These are phyloP conservation scores for Coemansia sp. DNA, from an alignment of 192 early-diverging fungal genomes.

Conservation along the genomic window DNA sequence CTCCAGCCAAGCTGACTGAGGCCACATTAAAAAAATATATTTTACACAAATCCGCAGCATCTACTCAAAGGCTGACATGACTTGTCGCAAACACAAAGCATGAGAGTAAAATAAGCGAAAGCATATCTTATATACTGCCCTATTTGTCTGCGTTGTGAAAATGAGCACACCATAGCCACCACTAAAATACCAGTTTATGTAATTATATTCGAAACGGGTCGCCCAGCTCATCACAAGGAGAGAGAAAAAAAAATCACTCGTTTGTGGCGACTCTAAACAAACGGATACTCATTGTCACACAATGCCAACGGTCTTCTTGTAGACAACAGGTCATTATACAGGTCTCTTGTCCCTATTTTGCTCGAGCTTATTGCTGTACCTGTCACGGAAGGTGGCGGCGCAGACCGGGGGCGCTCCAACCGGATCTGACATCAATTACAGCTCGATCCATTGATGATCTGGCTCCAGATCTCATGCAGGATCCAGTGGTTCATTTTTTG, in stretches of 20 bases:
- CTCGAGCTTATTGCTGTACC: neutral
- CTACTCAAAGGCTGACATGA: no score
- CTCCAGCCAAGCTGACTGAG: neutral
- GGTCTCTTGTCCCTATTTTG: neutral
- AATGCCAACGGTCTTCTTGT: neutral
- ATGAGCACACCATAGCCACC: neutral
- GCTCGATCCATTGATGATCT: no score
- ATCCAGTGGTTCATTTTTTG: no score
- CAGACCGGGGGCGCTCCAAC: no score
- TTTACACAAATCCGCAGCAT: no score
- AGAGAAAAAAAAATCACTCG: neutral
- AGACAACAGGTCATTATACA: neutral
- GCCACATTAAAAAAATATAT: neutral
- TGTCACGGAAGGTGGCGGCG: neutral
- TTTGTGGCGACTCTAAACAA: neutral
- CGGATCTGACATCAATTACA: no score
- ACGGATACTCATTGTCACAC: neutral
- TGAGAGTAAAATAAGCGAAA: no score
- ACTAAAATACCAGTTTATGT: neutral
- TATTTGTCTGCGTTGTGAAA: neutral
- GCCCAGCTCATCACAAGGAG: neutral
- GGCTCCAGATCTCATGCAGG: no score
- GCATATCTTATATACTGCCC: neutral
- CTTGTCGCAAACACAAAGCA: no score
- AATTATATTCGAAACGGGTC: neutral